Conservation (phyloP, 768 basidiomycete genomes). For the Infundibulicybe gibba region DNA sequence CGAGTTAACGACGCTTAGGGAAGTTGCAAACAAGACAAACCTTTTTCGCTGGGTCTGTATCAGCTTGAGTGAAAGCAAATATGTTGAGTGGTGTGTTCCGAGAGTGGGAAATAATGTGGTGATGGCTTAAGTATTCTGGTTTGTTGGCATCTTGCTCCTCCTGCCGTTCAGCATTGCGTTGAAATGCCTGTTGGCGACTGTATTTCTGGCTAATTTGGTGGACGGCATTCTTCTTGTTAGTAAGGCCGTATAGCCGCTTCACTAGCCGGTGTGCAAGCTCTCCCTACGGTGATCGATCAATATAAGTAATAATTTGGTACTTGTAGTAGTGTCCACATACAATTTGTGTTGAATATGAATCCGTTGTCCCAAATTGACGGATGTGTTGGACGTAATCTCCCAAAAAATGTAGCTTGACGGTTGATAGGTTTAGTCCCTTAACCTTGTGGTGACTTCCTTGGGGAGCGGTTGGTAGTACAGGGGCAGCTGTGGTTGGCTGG, state of each 20-base stretch:
- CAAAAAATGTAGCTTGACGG: constrained; percentile 35
- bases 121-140: constrained; percentile 1
- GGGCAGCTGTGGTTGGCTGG: too few species aligned
- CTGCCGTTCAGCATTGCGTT: constrained; percentile 1
- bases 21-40: constrained; percentile 6
- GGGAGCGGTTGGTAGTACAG: too few species aligned
- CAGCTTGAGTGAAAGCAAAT: constrained; percentile 5
- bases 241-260: constrained; percentile 31
- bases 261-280: constrained; percentile 36
- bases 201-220: constrained; percentile 23
- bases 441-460: not conserved
- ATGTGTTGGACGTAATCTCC: constrained; percentile 30
- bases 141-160: constrained; percentile 3
- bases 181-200: constrained; percentile 1
- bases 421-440: constrained; percentile 23
- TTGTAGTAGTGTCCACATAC: constrained; percentile 17
- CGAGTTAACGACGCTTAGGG: not conserved
- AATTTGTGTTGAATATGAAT: constrained; percentile 36
- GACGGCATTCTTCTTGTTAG: constrained; percentile 26
- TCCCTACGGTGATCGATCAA: constrained; percentile 20
- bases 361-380: constrained; percentile 26
- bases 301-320: not conserved
- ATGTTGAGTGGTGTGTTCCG: constrained; percentile 15
- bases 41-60: constrained; percentile 13
- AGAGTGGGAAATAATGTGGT: constrained; percentile 14